Percentiles rank a stretch among this genome's conserved stretches.
These are phyloP conservation scores for Alternaria brassicicola DNA, from an alignment of 2,329 filamentous ascomycete species.

Conservation along the genomic window DNA sequence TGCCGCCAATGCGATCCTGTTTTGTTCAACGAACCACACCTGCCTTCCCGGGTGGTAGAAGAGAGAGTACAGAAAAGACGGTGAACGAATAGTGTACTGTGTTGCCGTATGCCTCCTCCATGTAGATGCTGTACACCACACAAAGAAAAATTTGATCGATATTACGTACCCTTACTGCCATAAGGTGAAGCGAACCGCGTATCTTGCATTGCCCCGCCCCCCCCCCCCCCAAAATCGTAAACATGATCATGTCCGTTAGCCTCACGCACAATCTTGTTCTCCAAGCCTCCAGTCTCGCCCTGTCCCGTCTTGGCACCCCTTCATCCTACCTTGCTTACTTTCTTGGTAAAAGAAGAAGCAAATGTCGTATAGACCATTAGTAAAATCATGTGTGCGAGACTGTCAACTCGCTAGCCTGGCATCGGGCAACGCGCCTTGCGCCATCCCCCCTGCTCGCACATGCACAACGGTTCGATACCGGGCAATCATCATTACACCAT, in stretches of 20 bases:
- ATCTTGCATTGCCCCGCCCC: background rate
- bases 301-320: background rate
- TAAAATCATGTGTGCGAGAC: background rate
- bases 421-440: background rate
- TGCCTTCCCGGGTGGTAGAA: background rate
- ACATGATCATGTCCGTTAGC: background rate
- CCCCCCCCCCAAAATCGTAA: background rate
- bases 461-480: slow-evolving; percentile 7
- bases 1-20: slow-evolving; percentile 2
- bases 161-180: background rate
- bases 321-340: background rate
- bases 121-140: background rate
- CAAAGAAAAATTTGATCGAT: background rate
- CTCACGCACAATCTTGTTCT: background rate
- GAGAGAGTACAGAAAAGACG: slow-evolving; percentile 6
- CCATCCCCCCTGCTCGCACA: background rate
- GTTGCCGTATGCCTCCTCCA: background rate
- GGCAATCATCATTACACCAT: background rate
- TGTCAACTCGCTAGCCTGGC: background rate
- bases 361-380: background rate
- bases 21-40: background rate
- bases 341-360: background rate
- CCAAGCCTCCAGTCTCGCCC: background rate
- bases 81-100: background rate
- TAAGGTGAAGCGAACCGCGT: background rate